Evolutionary conservation across 352 stramenopile species (phyloP).

Genomic region (Thalassiosira delicatula): DNA sequence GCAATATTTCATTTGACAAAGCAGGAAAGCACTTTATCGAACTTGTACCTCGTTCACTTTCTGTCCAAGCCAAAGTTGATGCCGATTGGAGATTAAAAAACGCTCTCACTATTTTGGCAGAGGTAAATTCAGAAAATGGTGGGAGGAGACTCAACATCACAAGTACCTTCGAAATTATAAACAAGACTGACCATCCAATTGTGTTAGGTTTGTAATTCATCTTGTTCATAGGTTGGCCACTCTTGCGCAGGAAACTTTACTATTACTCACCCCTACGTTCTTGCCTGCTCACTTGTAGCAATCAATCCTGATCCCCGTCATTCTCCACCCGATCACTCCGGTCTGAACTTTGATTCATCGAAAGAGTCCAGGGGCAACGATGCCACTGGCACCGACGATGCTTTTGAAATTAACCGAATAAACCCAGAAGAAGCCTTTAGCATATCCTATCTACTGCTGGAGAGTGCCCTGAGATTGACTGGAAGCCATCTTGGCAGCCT

Average conservation of each 20-base stretch:
- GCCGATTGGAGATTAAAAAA: conserved; percentile 85
- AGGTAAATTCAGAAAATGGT: conserved; percentile 85
- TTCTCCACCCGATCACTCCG: conserved; percentile 15
- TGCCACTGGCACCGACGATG: conserved; percentile 22
- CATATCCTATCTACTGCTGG: conserved; percentile 83
- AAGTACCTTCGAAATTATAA: conserved; percentile 84
- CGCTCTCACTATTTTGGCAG: conserved; percentile 84
- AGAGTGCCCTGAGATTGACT: conserved; percentile 75
- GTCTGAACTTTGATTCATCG: conserved; percentile 8
- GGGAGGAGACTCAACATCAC: conserved; percentile 80
- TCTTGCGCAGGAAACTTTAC: not conserved
- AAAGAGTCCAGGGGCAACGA: conserved; percentile 17
- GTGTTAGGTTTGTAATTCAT: not conserved
- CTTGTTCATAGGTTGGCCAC: not conserved
- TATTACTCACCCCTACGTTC: conserved; percentile 7
- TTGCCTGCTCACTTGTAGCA: conserved; percentile 29
- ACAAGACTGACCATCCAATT: conserved; percentile 55
- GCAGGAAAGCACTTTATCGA: conserved; percentile 81
- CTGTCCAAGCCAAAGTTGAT: conserved; percentile 69
- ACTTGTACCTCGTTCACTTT: conserved; percentile 71
- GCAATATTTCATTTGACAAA: conserved; percentile 80
- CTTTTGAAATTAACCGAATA: conserved; percentile 53
- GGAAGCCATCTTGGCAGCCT: conserved; percentile 81
- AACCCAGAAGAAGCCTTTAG: conserved; percentile 71
- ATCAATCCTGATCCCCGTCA: conserved; percentile 56